These are phyloP conservation scores for Vicia villosa DNA, from an alignment of 306 rosid genomes.

Conservation along the genomic window DNA sequence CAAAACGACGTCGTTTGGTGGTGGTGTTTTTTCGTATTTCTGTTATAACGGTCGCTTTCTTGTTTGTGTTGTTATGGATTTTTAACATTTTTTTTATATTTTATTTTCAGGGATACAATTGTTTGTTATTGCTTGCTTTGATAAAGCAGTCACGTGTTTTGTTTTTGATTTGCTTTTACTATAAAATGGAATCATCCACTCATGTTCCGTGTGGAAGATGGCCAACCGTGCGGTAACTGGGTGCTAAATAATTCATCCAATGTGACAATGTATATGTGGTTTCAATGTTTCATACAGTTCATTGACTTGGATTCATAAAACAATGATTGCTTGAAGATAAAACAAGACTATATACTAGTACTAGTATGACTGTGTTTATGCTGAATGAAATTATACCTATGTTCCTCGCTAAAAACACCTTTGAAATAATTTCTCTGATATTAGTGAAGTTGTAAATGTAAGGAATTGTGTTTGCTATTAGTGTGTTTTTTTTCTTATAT, in stretches of 20 bases:
- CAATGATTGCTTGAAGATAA: slow-evolving; percentile 22
- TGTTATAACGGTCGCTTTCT: slow-evolving; percentile 42
- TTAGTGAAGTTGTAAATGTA: too few species aligned
- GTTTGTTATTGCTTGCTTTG: slow-evolving; percentile 24
- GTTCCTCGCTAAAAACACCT: too few species aligned
- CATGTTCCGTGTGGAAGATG: slow-evolving; percentile 4
- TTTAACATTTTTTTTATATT: neutral
- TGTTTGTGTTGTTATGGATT: neutral
- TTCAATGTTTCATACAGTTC: neutral
- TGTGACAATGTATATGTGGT: neutral
- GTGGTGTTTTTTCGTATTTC: slow-evolving; percentile 22
- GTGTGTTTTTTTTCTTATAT: too few species aligned
- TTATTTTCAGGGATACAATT: neutral
- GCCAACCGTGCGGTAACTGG: slow-evolving; percentile 13
- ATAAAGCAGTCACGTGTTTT: slow-evolving; percentile 23
- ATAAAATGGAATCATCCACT: neutral
- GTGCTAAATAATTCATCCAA: slow-evolving; percentile 14
- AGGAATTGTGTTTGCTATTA: too few species aligned
- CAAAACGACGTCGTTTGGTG: slow-evolving; percentile 25
- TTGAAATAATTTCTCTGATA: too few species aligned
- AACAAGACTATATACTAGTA: too few species aligned
- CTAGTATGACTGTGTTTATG: too few species aligned
- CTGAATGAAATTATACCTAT: too few species aligned
- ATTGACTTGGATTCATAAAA: slow-evolving; percentile 4
- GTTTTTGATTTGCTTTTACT: too few species aligned